phyloP scores from a whole-genome alignment of 2,329 filamentous ascomycete genomes.

The Ilyonectria robusta region DNA sequence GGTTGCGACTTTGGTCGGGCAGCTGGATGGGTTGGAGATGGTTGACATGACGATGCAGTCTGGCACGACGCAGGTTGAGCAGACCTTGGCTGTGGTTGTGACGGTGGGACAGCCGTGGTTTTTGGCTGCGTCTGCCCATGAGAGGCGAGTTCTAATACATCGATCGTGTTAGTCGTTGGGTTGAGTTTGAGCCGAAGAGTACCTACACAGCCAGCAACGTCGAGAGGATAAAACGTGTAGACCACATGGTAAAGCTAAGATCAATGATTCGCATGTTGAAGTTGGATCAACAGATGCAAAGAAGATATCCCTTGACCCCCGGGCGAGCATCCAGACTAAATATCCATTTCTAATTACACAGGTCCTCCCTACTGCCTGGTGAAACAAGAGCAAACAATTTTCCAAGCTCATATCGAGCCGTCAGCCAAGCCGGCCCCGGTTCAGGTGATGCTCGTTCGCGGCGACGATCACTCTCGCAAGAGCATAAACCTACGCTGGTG shows the following conservation, averaged over 20 bases:
- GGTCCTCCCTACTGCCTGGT: neutral
- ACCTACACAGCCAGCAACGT: conserved; percentile 22
- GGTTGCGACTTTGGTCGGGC: conserved; percentile 48
- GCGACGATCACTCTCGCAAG: neutral
- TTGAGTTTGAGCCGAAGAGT: neutral
- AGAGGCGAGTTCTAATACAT: conserved; percentile 5
- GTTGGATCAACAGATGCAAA: too few species aligned
- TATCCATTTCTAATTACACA: neutral
- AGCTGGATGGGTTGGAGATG: conserved; percentile 50
- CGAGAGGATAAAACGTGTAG: conserved; percentile 7
- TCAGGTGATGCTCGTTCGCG: neutral
- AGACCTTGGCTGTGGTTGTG: conserved; percentile 50
- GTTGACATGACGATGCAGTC: conserved; percentile 51
- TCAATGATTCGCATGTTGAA: neutral
- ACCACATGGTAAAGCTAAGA: conserved; percentile 22
- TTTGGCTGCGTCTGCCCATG: conserved; percentile 11
- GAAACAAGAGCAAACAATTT: neutral
- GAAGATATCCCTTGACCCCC: neutral
- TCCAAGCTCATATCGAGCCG: neutral
- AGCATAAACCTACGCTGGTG: neutral
- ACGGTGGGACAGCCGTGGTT: conserved; percentile 51
- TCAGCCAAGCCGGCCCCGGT: neutral
- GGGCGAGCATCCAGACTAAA: neutral
- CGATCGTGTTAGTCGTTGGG: neutral
- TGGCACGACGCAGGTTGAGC: conserved; percentile 51